These are phyloP conservation scores for Pythium diclinum DNA, from an alignment of 352 stramenopile genomes.

Conservation along the genomic window DNA sequence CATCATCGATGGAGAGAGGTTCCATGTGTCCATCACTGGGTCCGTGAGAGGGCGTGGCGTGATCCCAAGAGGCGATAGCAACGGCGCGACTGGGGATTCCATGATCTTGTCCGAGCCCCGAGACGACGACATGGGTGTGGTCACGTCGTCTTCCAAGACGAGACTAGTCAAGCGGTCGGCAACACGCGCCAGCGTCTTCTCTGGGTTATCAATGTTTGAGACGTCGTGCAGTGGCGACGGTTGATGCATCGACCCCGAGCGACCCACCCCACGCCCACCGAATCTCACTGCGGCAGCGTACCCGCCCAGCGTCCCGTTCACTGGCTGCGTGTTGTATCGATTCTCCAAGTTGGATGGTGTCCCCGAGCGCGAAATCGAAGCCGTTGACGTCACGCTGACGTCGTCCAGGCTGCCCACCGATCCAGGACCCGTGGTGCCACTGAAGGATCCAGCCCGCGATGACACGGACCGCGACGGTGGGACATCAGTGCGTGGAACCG, in stretches of 20 bases:
- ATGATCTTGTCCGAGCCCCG: constrained; percentile 54
- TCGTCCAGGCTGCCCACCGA: constrained; percentile 76
- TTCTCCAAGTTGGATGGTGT: constrained; percentile 47
- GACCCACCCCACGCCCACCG: constrained; percentile 38
- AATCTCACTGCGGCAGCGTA: constrained; percentile 84
- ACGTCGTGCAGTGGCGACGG: constrained; percentile 26
- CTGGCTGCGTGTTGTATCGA: constrained; percentile 23
- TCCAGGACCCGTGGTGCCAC: constrained; percentile 63
- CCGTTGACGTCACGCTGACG: constrained; percentile 44
- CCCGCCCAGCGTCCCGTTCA: constrained; percentile 54
- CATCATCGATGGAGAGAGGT: constrained; percentile 53
- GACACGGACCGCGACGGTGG: constrained; percentile 71
- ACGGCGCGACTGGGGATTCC: constrained; percentile 35
- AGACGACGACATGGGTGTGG: constrained; percentile 52
- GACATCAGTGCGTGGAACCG: constrained; percentile 79
- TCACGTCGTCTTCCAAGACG: constrained; percentile 52
- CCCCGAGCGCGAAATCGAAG: constrained; percentile 48
- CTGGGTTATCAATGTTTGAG: constrained; percentile 21
- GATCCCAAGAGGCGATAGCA: constrained; percentile 56
- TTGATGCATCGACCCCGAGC: constrained; percentile 37
- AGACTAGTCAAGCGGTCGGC: constrained; percentile 70
- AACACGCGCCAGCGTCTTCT: constrained; percentile 37
- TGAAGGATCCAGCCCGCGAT: constrained; percentile 72
- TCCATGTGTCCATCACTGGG: constrained; percentile 79
- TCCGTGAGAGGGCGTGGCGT: constrained; percentile 50